Evolutionary conservation across 2,329 filamentous ascomycete genomes (phyloP), one percentile per base, ranked within the genome.

Genomic region (Alternaria ventricosa): DNA sequence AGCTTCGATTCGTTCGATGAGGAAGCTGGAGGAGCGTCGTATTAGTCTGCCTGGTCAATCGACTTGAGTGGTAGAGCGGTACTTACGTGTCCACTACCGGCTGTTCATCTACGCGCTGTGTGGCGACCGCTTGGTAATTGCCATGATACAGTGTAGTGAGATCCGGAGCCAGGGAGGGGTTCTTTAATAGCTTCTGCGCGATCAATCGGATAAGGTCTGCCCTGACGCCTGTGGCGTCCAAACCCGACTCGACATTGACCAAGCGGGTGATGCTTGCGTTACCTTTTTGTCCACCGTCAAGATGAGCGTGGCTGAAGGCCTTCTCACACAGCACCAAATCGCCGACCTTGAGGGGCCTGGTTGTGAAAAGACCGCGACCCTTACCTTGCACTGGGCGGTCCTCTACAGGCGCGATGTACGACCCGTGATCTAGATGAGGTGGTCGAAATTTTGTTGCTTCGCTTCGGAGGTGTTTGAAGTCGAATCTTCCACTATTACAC

Each of bases 361-460:
- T 86, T 0, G 82, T 83, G 66, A 88, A 88, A 0, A 88, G 71
- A 0, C 86, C 86, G 5, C 80, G 79, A 1, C 85, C 86, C 7
- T 80, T 77, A 6, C 73, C 79, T 1, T 72, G 68, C 0, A 82
- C 81, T 5, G 67, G 18, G 13, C 76, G 79, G 0, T 87, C 66
- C 53, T 79, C 74, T 0, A 87, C 81, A 1, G 80, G 79, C 0
- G 71, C 76, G 7, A 79, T 76, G 62, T 80, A 87, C 0, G 83
- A 86, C 0, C 83, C 84, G 63, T 80, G 82, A 67, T 87, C 85
- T 4, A 87, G 66, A 5, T 79, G 59, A 0, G 84, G 83, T 1
- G 68, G 63, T 1, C 28, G 36, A 4, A 80, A 78, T 36, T 84
- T 78, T 41, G 73, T 68, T 81, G 78, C 78, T 84, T 81, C 1